Conservation (phyloP, 2,329 filamentous ascomycete genomes). For the Trichophyton rubrum region DNA sequence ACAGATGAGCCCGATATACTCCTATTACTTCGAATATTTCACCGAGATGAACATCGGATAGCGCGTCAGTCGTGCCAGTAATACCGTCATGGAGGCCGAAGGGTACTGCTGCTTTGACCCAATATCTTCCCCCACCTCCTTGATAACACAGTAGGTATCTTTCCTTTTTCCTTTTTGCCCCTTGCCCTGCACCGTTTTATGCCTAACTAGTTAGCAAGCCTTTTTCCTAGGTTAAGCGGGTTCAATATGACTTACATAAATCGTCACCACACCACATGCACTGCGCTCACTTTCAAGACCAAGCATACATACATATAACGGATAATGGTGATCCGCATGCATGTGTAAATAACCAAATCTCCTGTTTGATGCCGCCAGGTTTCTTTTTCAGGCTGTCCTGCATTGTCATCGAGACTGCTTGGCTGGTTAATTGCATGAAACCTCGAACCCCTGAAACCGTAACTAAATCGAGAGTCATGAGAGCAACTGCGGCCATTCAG, state of each 20-base stretch:
- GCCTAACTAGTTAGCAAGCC: neutral
- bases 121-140: neutral
- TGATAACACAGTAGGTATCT: neutral
- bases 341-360: conserved; percentile 3
- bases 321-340: neutral
- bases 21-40: neutral
- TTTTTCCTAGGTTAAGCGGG: neutral
- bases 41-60: neutral
- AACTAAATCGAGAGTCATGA: too few relatives aligned
- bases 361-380: neutral
- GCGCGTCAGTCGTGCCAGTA: neutral
- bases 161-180: neutral
- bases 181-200: neutral
- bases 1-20: neutral
- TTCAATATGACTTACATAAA: neutral
- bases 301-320: neutral
- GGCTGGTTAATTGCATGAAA: neutral
- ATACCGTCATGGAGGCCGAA: neutral
- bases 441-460: neutral
- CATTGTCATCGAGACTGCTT: neutral
- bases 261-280: neutral
- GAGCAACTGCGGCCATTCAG: neutral
- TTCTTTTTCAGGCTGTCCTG: neutral
- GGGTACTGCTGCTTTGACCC: neutral
- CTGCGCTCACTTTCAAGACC: neutral